These are phyloP conservation scores for Nigrospora sphaerica DNA, from an alignment of 2,329 filamentous ascomycete genomes.

Conservation along the genomic window DNA sequence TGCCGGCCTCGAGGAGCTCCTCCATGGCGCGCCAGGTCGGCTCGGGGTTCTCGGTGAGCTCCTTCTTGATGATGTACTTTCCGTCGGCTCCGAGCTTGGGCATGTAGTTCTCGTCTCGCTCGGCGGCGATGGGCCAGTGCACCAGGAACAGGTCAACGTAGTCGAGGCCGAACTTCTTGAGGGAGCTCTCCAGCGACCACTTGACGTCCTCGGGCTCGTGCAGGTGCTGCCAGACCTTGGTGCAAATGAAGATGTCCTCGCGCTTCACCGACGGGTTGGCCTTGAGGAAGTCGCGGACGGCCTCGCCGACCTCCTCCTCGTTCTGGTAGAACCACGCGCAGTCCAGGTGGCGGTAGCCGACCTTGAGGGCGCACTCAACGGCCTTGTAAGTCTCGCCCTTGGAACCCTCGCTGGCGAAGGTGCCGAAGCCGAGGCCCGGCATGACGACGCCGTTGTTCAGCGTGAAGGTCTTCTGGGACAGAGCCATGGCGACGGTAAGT, in stretches of 20 bases:
- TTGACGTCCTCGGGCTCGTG: slow-evolving; percentile 55
- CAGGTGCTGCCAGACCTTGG: slow-evolving; percentile 64
- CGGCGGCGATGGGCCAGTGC: slow-evolving; percentile 38
- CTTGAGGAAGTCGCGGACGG: slow-evolving; percentile 38
- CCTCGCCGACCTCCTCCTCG: slow-evolving; percentile 52
- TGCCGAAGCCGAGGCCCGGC: slow-evolving; percentile 58
- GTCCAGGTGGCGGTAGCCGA: slow-evolving; percentile 61
- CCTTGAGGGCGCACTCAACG: slow-evolving; percentile 54
- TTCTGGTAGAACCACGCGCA: slow-evolving; percentile 67
- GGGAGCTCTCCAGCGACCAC: slow-evolving; percentile 42
- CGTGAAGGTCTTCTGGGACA: slow-evolving; percentile 25
- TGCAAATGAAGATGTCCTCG: slow-evolving; percentile 51
- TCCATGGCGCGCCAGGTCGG: slow-evolving; percentile 59
- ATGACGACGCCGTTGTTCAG: slow-evolving; percentile 49
- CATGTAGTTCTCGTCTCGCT: slow-evolving; percentile 32
- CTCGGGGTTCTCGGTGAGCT: slow-evolving; percentile 58
- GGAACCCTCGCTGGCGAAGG: slow-evolving; percentile 59
- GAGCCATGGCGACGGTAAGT: too few relatives aligned
- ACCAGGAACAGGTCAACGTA: slow-evolving; percentile 57
- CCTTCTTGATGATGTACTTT: slow-evolving; percentile 45
- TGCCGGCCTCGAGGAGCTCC: slow-evolving; percentile 20
- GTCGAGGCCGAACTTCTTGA: slow-evolving; percentile 44
- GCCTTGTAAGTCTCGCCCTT: slow-evolving; percentile 55
- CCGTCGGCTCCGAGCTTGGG: slow-evolving; percentile 37
- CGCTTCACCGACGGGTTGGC: slow-evolving; percentile 38